Percentiles rank a stretch among this genome's conserved stretches.
Evolutionary conservation across 352 stramenopile species (phyloP).

Genomic region (Phytophthora litchii): DNA sequence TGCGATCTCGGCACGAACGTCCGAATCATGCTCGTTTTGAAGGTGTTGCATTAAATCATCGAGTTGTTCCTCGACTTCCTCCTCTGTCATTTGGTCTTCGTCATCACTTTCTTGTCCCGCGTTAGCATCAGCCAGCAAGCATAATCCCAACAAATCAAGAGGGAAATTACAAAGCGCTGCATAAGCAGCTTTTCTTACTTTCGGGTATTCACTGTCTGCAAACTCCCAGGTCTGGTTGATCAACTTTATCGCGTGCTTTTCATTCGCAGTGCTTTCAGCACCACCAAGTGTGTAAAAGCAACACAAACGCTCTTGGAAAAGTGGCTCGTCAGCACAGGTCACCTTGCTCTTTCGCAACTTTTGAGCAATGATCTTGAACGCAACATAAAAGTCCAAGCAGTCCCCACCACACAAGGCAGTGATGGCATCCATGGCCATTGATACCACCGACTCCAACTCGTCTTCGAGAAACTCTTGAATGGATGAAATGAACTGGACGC

Average conservation of each 20-base stretch:
- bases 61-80: slow-evolving; percentile 54
- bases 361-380: slow-evolving; percentile 72
- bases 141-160: slow-evolving; percentile 51
- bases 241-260: slow-evolving; percentile 50
- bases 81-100: slow-evolving; percentile 43
- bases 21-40: slow-evolving; percentile 35
- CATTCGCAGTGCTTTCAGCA: slow-evolving; percentile 43
- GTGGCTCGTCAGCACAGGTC: slow-evolving; percentile 40
- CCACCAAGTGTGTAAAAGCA: slow-evolving; percentile 56
- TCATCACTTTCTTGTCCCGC: slow-evolving; percentile 20
- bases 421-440: slow-evolving; percentile 73
- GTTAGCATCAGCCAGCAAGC: slow-evolving; percentile 14
- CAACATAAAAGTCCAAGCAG: slow-evolving; percentile 78
- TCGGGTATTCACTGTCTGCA: slow-evolving; percentile 33
- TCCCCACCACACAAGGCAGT: slow-evolving; percentile 57
- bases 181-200: slow-evolving; percentile 54
- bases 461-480: slow-evolving; percentile 71
- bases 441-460: slow-evolving; percentile 49
- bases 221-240: slow-evolving; percentile 60
- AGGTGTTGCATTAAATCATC: slow-evolving; percentile 51
- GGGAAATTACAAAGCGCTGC: slow-evolving; percentile 50
- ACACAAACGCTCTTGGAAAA: slow-evolving; percentile 66
- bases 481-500: slow-evolving; percentile 67
- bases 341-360: slow-evolving; percentile 79
- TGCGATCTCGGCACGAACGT: slow-evolving; percentile 49